These are phyloP conservation scores for Pelargonium nanum DNA, from an alignment of 345 rosid species.

Conservation along the genomic window DNA sequence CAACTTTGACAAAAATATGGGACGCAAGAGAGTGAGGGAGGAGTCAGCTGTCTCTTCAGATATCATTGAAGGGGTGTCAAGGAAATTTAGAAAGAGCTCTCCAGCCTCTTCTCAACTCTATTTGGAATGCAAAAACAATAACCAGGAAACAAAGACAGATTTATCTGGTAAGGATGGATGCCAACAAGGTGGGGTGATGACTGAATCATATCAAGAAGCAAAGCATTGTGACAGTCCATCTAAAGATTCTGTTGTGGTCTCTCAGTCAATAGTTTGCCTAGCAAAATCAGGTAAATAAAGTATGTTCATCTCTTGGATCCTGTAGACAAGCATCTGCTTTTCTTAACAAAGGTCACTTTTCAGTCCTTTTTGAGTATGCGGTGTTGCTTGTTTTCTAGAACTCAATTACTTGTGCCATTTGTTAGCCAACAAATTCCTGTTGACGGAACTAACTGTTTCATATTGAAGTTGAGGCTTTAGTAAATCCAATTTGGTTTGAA, in stretches of 20 bases:
- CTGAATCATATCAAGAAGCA: slow-evolving; percentile 2
- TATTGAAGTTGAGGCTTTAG: not conserved
- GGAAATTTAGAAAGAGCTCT: slow-evolving; percentile 15
- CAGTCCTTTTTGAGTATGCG: not conserved
- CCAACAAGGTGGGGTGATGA: not conserved
- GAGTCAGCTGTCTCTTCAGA: slow-evolving; percentile 18
- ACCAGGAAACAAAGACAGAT: slow-evolving; percentile 4
- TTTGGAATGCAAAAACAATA: slow-evolving; percentile 8
- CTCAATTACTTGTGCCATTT: no score
- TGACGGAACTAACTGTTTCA: not conserved
- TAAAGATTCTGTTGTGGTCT: slow-evolving; percentile 3
- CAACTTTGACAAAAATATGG: slow-evolving; percentile 8
- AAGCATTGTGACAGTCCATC: slow-evolving; percentile 9
- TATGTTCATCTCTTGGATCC: not conserved
- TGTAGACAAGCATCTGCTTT: not conserved
- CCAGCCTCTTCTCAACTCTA: slow-evolving; percentile 7
- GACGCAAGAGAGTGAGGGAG: slow-evolving; percentile 32
- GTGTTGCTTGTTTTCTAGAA: no score
- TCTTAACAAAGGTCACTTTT: not conserved
- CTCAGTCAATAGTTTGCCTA: not conserved
- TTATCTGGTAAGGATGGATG: slow-evolving; percentile 6
- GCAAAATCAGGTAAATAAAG: not conserved
- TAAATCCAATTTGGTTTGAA: not conserved
- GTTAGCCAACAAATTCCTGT: not conserved
- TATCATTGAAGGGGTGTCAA: slow-evolving; percentile 10